These are phyloP conservation scores for Heliosperma pusillum DNA, from an alignment of 148 eudicot species.

Conservation along the genomic window DNA sequence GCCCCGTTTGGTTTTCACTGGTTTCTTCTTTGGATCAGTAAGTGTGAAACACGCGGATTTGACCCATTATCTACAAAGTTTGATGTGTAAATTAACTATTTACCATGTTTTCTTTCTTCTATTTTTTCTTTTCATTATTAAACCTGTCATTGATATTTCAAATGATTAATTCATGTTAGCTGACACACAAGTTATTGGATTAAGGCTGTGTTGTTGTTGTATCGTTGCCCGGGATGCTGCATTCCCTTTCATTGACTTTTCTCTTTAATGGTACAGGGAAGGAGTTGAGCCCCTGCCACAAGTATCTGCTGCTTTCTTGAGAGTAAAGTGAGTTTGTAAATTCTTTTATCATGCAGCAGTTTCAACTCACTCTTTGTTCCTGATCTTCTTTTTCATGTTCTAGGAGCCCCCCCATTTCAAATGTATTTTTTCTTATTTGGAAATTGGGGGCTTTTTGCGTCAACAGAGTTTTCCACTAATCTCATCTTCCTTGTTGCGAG, in stretches of 20 bases:
- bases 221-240: not conserved
- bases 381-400: not conserved
- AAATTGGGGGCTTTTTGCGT: not conserved
- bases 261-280: constrained; percentile 47
- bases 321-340: constrained; percentile 66
- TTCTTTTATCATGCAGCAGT: not conserved
- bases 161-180: not conserved
- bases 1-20: constrained; percentile 85
- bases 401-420: not conserved
- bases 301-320: constrained; percentile 65
- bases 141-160: not conserved
- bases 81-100: not conserved
- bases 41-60: constrained; percentile 23
- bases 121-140: too few species aligned
- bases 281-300: constrained; percentile 68
- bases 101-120: not conserved
- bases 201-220: not conserved
- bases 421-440: too few species aligned
- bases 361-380: not conserved
- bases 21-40: constrained; percentile 68
- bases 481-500: not conserved
- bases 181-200: not conserved
- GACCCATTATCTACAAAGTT: not conserved
- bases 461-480: not conserved
- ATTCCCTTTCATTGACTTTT: not conserved